Base-by-base conservation (phyloP, 2,329 filamentous ascomycete species). In the Penicillium aurantiogriseum region DNA sequence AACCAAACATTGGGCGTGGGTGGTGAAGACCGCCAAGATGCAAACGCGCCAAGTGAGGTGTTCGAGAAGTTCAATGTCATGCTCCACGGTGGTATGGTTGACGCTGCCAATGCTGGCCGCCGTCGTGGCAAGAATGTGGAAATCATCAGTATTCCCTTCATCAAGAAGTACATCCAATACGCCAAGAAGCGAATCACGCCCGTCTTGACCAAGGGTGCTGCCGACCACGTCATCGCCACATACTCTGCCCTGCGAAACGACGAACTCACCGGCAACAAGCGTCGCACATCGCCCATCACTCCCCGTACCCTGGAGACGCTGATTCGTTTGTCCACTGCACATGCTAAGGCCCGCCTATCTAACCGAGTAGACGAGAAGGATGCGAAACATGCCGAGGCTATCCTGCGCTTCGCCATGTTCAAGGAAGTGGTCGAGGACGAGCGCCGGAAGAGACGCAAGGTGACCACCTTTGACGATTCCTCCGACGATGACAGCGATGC, bases 111-210 rank as follows among this genome's bases (percentile, higher is more conserved):
- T 4, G 82, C 87, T 13, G 89, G 89, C 10, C 85, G 91, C 39
- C 90, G 90, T 11, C 79, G 88, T 27, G 86, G 85, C 66, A 89
- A 90, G 74, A 88, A 89, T 63, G 85, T 90, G 5, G 92, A 97
- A 73, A 90, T 99, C 15, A 81, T 99, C 53, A 96, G 90, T 77
- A 97, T 99, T 59, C 90, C 92, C 0, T 99, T 99, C 77, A 92
- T 99, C 81, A 99, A 99, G 80, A 99, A 99, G 78, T 99, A 97
- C 75, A 95, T 99, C 45, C 94, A 99, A 72, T 99, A 99, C 74
- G 92, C 94, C 63, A 99, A 99, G 80, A 89, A 85, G 36, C 83
- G 94, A 71, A 84, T 96, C 69, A 95, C 92, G 83, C 94, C 94
- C 0, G 81, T 96, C 40, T 80, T 99, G 60, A 96, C 92, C 0